A percentile compares a stretch with the other conserved stretches of the same genome.
phyloP scores from a whole-genome alignment of 805 yeast genomes.

The Saccharomycopsis fibuligera region DNA sequence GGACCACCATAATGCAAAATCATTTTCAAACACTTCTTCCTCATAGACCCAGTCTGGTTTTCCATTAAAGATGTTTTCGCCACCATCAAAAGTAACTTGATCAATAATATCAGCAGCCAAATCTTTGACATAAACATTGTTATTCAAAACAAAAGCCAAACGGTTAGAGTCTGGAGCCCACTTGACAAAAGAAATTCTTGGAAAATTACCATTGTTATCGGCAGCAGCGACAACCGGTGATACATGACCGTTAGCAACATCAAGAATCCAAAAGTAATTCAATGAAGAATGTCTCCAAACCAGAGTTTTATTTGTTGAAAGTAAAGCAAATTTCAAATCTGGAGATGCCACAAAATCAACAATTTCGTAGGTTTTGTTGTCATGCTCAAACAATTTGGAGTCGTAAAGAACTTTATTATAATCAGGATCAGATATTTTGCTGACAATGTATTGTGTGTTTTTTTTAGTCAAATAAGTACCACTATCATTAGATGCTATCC shows the following conservation, averaged over 20 bases:
- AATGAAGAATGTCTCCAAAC: slow-evolving; percentile 51
- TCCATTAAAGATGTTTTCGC: slow-evolving; percentile 68
- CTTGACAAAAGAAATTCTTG: slow-evolving; percentile 36
- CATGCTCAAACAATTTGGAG: slow-evolving; percentile 39
- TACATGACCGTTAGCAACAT: slow-evolving; percentile 27
- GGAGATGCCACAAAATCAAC: slow-evolving; percentile 61
- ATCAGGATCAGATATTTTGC: slow-evolving; percentile 29
- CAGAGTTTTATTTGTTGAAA: slow-evolving; percentile 54
- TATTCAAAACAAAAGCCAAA: slow-evolving; percentile 49
- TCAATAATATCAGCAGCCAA: slow-evolving; percentile 27
- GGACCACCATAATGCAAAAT: slow-evolving; percentile 83
- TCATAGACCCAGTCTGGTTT: slow-evolving; percentile 94
- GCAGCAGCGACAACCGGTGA: slow-evolving; percentile 19
- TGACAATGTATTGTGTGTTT: slow-evolving; percentile 46
- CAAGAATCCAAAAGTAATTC: slow-evolving; percentile 38
- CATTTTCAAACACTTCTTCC: slow-evolving; percentile 74
- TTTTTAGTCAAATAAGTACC: slow-evolving; percentile 59
- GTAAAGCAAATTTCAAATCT: slow-evolving; percentile 49
- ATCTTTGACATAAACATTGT: slow-evolving; percentile 48
- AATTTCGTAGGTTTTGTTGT: slow-evolving; percentile 38
- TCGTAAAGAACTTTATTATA: slow-evolving; percentile 44
- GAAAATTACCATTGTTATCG: slow-evolving; percentile 20
- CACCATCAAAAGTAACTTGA: slow-evolving; percentile 67
- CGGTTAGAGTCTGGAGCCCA: slow-evolving; percentile 59
- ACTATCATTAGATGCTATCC: slow-evolving; percentile 51